Percentiles rank a stretch among this genome's conserved stretches.
These are phyloP conservation scores for Cordyceps pruinosa DNA, from an alignment of 2,329 filamentous ascomycete species.

Conservation along the genomic window DNA sequence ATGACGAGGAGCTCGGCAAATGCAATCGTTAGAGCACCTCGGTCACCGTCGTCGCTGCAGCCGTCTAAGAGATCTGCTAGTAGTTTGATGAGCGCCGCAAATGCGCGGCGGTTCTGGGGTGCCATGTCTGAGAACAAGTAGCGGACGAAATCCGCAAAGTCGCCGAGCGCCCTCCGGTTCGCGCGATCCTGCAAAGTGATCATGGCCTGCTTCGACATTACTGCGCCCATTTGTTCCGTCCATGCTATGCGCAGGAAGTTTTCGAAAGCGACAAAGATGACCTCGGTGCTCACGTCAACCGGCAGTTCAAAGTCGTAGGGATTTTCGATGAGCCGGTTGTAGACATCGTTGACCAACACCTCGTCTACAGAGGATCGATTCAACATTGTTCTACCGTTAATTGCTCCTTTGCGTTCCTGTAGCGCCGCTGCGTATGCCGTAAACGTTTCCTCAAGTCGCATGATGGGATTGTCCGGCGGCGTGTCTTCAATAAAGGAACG, in stretches of 20 bases:
- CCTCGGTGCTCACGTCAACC: conserved; percentile 70
- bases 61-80: conserved; percentile 83
- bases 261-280: conserved; percentile 86
- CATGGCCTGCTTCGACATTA: conserved; percentile 66
- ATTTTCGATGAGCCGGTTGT: conserved; percentile 79
- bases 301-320: conserved; percentile 71
- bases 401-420: conserved; percentile 78
- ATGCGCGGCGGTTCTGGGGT: conserved; percentile 66
- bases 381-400: conserved; percentile 70
- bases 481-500: conserved; percentile 35
- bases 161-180: conserved; percentile 60
- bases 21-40: conserved; percentile 77
- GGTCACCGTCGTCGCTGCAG: conserved; percentile 83
- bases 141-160: conserved; percentile 65
- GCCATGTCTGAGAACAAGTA: conserved; percentile 60
- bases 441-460: conserved; percentile 76
- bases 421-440: conserved; percentile 75
- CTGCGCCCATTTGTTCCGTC: conserved; percentile 79
- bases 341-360: conserved; percentile 78
- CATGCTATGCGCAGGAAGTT: conserved; percentile 86
- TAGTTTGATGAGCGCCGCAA: conserved; percentile 76
- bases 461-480: conserved; percentile 57
- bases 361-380: conserved; percentile 66
- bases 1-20: conserved; percentile 82
- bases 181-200: conserved; percentile 65